Conservation (phyloP, 208 protist species). For the Crithidia brevicula region DNA sequence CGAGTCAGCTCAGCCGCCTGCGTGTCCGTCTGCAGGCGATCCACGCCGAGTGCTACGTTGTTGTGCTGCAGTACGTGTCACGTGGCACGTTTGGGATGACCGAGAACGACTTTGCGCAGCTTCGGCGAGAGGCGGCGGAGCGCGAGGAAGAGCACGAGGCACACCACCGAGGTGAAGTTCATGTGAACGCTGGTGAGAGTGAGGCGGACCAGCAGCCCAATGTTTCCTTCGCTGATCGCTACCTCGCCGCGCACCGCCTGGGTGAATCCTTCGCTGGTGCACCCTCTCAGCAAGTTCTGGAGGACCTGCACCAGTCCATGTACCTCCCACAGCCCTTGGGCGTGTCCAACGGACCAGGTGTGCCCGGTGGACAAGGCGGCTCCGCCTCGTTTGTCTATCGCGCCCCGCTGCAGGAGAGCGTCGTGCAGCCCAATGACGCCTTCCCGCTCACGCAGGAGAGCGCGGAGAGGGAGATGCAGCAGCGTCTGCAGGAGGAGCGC, state of each 20-base stretch:
- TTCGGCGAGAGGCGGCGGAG: constrained; percentile 13
- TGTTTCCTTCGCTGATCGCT: constrained; percentile 37
- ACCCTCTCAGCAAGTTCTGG: background rate
- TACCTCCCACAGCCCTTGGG: constrained; percentile 8
- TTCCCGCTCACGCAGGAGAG: constrained; percentile 14
- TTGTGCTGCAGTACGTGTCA: constrained; percentile 20
- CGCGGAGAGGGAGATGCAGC: constrained; percentile 11
- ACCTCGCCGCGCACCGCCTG: constrained; percentile 22
- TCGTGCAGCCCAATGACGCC: constrained; percentile 10
- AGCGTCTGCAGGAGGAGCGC: background rate
- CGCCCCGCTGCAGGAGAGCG: constrained; percentile 13
- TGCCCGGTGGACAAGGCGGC: background rate
- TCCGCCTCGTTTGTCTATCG: background rate
- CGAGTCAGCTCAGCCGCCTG: constrained; percentile 36
- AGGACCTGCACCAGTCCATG: constrained; percentile 11
- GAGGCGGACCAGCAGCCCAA: constrained; percentile 1
- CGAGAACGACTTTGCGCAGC: constrained; percentile 27
- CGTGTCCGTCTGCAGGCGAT: constrained; percentile 31
- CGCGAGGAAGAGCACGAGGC: background rate
- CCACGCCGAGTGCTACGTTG: constrained; percentile 35
- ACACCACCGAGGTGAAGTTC: background rate
- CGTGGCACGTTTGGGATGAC: constrained; percentile 24
- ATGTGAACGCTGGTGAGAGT: constrained; percentile 5
- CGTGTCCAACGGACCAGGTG: too few relatives aligned
- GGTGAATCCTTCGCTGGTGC: constrained; percentile 2